Base-by-base conservation (phyloP, 2,329 filamentous ascomycete species). In the Shiraia sp. region DNA sequence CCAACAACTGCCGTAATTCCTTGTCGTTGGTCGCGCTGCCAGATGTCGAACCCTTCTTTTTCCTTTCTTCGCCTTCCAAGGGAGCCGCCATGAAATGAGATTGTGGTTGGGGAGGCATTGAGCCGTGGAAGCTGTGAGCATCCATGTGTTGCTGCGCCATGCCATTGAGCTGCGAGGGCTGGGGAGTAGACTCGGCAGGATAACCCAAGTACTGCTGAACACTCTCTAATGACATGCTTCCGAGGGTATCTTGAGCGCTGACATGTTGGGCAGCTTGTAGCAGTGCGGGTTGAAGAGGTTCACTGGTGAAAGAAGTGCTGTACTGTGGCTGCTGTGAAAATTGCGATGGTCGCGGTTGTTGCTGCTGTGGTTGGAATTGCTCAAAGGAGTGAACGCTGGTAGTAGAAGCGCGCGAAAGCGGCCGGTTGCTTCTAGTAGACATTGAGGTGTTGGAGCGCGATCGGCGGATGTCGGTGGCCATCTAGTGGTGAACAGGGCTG, bases 21-120 rank as follows among this genome's bases (percentile, higher is more conserved):
- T 87, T 77, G 66, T 91, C 88, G 57, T 91, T 91, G 51, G 88
- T 89, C 2, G 87, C 86, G 50, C 83, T 90, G 12, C 86, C 84
- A 34, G 84, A 79, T 19, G 80, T 77, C n/a, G 73, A 70, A 19
- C 80, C 76, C 66, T 81, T 86, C 24, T 78, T 71, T 27, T 77
- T 75, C 56, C 73, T 72, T 17, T 74, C 73, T 17, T 75, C 73
- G 4, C 60, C 55, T 27, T 71, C 60, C 29, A 61, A 42, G 4
- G 58, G 55, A 15, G 53, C 56, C 4, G 62, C 50, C 46, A 59
- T 52, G 34, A 58, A 60, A 19, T 63, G 58, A 23, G 51, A 53
- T 14, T 60, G 57, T 8, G 55, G 43, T 10, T 54, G 57, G 38
- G 56, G 54, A 5, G 55, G 48, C 33, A 64, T 49, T n/a, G 61